Evolutionary conservation across 345 rosid species (phyloP), one percentile per base, ranked within the genome.

Genomic region (Euclidium syriacum): DNA sequence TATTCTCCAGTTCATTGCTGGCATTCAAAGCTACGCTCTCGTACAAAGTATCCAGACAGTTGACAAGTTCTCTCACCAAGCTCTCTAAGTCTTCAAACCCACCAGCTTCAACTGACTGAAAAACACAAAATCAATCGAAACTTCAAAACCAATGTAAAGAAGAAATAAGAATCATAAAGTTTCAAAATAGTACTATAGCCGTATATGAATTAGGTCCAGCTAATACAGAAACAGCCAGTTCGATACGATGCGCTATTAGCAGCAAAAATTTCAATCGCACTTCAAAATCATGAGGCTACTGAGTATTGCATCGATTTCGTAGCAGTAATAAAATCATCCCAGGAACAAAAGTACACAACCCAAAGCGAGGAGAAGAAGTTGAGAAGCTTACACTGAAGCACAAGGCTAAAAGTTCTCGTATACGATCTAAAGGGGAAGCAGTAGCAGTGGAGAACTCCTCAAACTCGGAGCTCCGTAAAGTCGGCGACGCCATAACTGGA

Each of bases 101-200:
- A 73, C 82, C 91, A 16, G 15, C 53, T 64, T 75, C 77, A 52
- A 78, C 70, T 30, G 82, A 62, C 90, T 76, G 58, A 34, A 40
- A 47, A 44, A 35, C 7, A 30, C 10, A 64, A 48, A 41, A 35
- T 41, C 53, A 71, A 49, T 3, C 12, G 6, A 50, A 1, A 27
- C 24, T 43, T 42, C 50, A 40, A 52, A 42, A 59, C n/a, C 26
- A 15, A 46, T 30, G 20, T 15, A 11, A 44, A 7, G 14, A 30
- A 5, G 22, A 26, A 54, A 14, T 6, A 9, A 20, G n/a, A 55
- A 36, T 9, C 27, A 5, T 44, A 26, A 44, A 44, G 14, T 52
- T 52, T 24, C 40, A 10, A 9, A 32, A 18, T 12, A 18, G 18
- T 10, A 52, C 8, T 16, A 4, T 52, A 47, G 32, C 32, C 33